Base-by-base conservation (phyloP, 208 protist species). In the Lotmaria passim region DNA sequence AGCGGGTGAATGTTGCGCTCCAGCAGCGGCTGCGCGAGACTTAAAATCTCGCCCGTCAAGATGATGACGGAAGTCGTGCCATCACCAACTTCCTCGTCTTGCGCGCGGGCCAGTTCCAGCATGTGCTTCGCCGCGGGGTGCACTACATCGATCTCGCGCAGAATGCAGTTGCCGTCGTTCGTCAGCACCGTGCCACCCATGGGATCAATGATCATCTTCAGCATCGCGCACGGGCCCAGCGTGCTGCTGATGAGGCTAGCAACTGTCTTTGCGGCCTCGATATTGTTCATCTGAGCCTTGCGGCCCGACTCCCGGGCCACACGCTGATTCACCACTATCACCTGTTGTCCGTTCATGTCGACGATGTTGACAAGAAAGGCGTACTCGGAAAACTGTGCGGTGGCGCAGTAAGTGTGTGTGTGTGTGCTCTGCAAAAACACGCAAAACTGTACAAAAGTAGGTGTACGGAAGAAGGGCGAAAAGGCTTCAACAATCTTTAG, bases 151-250 rank as follows among this genome's bases (percentile, higher is more conserved):
- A 99, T 98, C 87, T 99, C 99, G 57, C 98, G 95, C 24, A 99
- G 87, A 79, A 99, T 99, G 51, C 97, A 97, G 85, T 99, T 99
- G 48, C 99, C 99, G 81, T 99, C 99, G 82, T 99, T 99, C 38
- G 99, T 99, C 31, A 99, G 90, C 26, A 99, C 97, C 44, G 99
- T 99, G 47, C 98, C 98, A 33, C 99, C 99, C 98, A 99, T 99
- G 43, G 98, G 98, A 77, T 99, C 98, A 30, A 99, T 86, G 62
- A 99, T 98, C 99, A 99, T 99, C 90, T 99, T 99, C 23, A 99
- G 92, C 99, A 99, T 99, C 38, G 98, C 95, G 51, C 97, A 97
- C 47, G 99, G 99, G 23, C 99, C 99, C 10, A 99, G 89, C 26
- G 97, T 99, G 57, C 98, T 99, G 79, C 99, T 96, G 81, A 99